These are phyloP conservation scores for Vitis hybrid DNA, from an alignment of 177 flowering plant species.

Conservation along the genomic window DNA sequence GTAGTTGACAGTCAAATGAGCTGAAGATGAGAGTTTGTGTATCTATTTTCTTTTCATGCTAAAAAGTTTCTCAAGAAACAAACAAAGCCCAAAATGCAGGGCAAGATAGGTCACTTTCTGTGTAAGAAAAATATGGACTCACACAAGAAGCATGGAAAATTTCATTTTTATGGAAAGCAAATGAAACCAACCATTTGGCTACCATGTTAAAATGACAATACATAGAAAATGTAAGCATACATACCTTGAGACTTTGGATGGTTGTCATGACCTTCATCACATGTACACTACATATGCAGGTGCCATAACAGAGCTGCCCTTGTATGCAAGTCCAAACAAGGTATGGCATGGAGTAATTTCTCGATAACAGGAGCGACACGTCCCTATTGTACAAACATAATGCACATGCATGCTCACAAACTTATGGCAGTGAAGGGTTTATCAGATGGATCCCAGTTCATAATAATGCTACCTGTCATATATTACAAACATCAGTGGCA, in stretches of 20 bases:
- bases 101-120: not conserved
- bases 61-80: not conserved
- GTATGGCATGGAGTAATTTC: not conserved
- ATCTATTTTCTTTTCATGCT: not conserved
- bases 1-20: no score
- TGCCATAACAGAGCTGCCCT: not conserved
- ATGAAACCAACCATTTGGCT: not conserved
- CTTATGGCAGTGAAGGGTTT: not conserved
- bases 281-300: not conserved
- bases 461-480: no score
- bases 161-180: not conserved
- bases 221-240: not conserved
- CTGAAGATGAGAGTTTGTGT: not conserved
- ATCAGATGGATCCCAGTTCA: not conserved
- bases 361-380: not conserved
- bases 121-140: not conserved
- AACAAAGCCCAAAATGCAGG: not conserved
- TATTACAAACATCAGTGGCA: no score
- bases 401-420: constrained; percentile 1
- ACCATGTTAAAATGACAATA: not conserved
- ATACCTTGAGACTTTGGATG: not conserved
- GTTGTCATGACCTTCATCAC: not conserved
- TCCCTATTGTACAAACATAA: not conserved
- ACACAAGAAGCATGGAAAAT: not conserved
- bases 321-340: not conserved